Evolutionary conservation across 75 land plant species (phyloP), one percentile per base, ranked within the genome.

Genomic region (Isoetes taiwanensis): DNA sequence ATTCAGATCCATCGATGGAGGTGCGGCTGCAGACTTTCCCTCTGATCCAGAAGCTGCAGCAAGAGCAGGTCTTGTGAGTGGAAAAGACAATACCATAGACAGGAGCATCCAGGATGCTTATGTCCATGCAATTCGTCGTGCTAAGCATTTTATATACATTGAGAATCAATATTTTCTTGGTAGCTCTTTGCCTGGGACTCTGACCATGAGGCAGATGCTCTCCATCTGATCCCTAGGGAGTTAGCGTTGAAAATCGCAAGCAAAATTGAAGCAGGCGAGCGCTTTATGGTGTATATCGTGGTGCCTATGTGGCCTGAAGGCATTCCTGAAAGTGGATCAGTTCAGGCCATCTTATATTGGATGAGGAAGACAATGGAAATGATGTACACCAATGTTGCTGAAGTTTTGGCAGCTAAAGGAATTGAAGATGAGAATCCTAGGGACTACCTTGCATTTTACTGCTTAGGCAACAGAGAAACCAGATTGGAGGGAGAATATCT

Each of bases 261-360:
- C 64, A 88, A 88, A 67, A 88, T 88, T 58, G 80, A 88, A 42
- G 90, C 82, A 21, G 90, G 85, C 21, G 90, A 88, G 56, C 71
- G 68, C 10, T 88, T 88, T 48, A 62, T 73, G 1, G 95, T 78
- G 2, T 88, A 88, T 59, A 42, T 88, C 0, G 64, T 88, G 30
- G 71, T 75, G 3, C 95, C 88, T 1, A 83, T 88, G 95, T 83
- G 88, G 88, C 95, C 95, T 0, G 95, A 83, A 55, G 95, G 88
- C 0, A 43, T 66, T n/a, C 84, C 95, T 2, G 88, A 78, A 37
- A 74, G 88, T 31, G 80, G 74, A 8, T 20, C 69, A 0, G 89
- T 83, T 35, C 82, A 80, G 53, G 85, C 80, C 34, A 88, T 88
- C 32, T 43, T 88, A 61, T 70, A 88, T 58, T 88, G 95, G 95